Evolutionary conservation across 2,329 filamentous ascomycete species (phyloP).

Genomic region (Exophiala xenobiotica): DNA sequence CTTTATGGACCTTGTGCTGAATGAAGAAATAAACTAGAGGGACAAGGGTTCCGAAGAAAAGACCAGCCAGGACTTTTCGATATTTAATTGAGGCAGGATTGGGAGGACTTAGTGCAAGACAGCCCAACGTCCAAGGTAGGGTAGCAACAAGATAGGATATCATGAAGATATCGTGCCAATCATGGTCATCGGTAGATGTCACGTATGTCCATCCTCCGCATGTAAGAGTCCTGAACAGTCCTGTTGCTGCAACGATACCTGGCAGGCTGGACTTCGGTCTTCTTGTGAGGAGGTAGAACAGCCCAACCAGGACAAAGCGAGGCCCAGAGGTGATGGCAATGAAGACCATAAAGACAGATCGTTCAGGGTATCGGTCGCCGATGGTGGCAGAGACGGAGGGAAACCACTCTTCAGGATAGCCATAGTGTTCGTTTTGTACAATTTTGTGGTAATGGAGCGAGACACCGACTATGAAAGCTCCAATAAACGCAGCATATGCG

Average conservation of each 20-base stretch:
- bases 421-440: conserved; percentile 93
- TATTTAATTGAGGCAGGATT: conserved; percentile 83
- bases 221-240: conserved; percentile 83
- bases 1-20: conserved; percentile 93
- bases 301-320: conserved; percentile 81
- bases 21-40: conserved; percentile 96
- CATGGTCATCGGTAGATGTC: conserved; percentile 95
- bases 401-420: conserved; percentile 94
- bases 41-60: conserved; percentile 88
- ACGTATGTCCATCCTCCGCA: conserved; percentile 99
- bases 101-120: conserved; percentile 79
- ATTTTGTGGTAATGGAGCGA: conserved; percentile 93
- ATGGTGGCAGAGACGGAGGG: conserved; percentile 95
- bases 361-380: conserved; percentile 93
- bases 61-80: conserved; percentile 75
- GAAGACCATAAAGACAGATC: conserved; percentile 95
- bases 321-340: conserved; percentile 95
- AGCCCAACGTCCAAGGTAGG: conserved; percentile 91
- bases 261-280: conserved; percentile 73
- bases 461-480: conserved; percentile 77
- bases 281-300: conserved; percentile 89
- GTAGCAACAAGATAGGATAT: conserved; percentile 95
- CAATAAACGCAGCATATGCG: conserved; percentile 81
- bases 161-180: conserved; percentile 99
- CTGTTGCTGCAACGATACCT: conserved; percentile 75